Evolutionary conservation across 352 stramenopile species (phyloP).

Genomic region (Phytopythium delawarense): DNA sequence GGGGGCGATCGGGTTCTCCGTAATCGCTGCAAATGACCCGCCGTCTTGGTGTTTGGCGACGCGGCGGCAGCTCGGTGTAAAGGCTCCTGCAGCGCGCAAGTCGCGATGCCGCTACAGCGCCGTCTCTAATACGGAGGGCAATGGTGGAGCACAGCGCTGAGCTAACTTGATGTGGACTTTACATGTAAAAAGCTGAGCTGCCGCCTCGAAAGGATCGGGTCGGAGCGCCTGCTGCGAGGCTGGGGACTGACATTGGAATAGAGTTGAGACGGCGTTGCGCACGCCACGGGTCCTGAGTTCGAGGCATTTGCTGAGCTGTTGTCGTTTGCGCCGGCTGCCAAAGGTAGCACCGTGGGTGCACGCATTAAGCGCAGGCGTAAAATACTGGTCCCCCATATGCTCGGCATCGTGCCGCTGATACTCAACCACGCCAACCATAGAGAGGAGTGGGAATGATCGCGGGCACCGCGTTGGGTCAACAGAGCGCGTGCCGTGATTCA

Average conservation of each 20-base stretch:
- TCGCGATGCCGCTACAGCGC: neutral
- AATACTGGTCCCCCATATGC: conserved; percentile 5
- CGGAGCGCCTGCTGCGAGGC: neutral
- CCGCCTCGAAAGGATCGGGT: neutral
- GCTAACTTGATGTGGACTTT: neutral
- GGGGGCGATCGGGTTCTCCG: neutral
- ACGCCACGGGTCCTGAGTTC: neutral
- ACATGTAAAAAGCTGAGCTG: conserved; percentile 1
- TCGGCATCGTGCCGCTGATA: neutral
- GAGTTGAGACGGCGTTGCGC: neutral
- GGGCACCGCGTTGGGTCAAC: neutral
- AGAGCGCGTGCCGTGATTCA: neutral
- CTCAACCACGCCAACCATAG: neutral
- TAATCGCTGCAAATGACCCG: neutral
- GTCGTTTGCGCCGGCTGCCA: neutral
- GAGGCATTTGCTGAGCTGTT: neutral
- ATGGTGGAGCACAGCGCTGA: neutral
- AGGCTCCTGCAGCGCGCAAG: neutral
- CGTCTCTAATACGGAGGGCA: neutral
- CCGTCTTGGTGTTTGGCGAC: neutral
- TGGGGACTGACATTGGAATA: neutral
- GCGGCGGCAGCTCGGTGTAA: neutral
- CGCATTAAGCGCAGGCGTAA: neutral
- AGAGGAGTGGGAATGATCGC: neutral
- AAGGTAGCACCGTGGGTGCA: neutral